These are phyloP conservation scores for Mikania micrantha DNA, from an alignment of 129 eudicot genomes.

Conservation along the genomic window DNA sequence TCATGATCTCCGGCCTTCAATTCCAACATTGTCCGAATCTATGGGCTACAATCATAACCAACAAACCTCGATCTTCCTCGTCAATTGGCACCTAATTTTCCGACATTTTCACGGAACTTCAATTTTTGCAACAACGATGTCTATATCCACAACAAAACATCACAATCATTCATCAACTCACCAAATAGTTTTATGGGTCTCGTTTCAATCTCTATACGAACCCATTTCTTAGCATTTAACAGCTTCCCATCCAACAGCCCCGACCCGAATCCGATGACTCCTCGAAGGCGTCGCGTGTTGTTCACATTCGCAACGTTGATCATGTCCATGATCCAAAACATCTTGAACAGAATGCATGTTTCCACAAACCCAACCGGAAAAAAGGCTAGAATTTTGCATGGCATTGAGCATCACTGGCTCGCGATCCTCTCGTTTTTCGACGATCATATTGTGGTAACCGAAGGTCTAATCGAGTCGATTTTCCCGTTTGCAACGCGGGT, in stretches of 20 bases:
- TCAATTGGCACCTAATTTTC: slow-evolving; percentile 24
- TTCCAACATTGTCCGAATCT: slow-evolving; percentile 18
- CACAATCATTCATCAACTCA: slow-evolving; percentile 15
- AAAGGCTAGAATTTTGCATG: slow-evolving; percentile 18
- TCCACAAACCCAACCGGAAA: slow-evolving; percentile 33
- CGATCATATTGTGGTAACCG: slow-evolving; percentile 45
- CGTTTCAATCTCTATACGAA: slow-evolving; percentile 27
- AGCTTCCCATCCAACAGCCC: slow-evolving; percentile 1
- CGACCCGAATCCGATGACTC: slow-evolving; percentile 14
- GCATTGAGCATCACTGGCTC: slow-evolving; percentile 29
- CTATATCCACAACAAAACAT: slow-evolving; percentile 15
- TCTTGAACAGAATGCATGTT: slow-evolving; percentile 23
- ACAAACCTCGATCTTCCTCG: slow-evolving; percentile 10
- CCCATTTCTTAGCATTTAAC: slow-evolving; percentile 30
- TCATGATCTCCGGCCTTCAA: background rate
- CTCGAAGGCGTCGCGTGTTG: slow-evolving; percentile 41
- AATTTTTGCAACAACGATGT: slow-evolving; percentile 8
- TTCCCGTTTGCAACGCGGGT: slow-evolving; percentile 39
- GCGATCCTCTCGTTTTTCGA: slow-evolving; percentile 43
- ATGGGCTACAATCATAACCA: slow-evolving; percentile 4
- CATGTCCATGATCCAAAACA: slow-evolving; percentile 17
- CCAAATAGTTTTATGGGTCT: slow-evolving; percentile 27
- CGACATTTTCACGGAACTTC: slow-evolving; percentile 16
- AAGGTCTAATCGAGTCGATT: slow-evolving; percentile 27
- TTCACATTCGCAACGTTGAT: slow-evolving; percentile 37